These are phyloP conservation scores for Coniella lustricola DNA, from an alignment of 2,329 filamentous ascomycete genomes.

Conservation along the genomic window DNA sequence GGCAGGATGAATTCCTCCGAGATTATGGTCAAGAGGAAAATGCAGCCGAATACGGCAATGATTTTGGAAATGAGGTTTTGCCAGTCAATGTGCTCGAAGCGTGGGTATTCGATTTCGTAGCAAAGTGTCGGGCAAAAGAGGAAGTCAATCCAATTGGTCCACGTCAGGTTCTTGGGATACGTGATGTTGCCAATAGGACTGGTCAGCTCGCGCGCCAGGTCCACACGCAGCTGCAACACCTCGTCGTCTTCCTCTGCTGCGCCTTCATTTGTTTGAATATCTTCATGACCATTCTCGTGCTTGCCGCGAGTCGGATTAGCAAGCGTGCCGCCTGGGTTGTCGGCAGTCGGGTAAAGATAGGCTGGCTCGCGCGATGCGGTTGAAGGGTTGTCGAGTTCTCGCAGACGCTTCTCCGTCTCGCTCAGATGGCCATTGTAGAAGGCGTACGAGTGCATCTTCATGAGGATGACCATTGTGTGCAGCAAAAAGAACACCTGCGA, in stretches of 20 bases:
- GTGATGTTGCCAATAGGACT: slow-evolving; percentile 84
- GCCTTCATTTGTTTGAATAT: too few species aligned
- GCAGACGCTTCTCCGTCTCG: slow-evolving; percentile 75
- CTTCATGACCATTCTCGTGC: slow-evolving; percentile 3
- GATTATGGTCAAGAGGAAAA: slow-evolving; percentile 85
- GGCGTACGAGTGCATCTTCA: slow-evolving; percentile 99
- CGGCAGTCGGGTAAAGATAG: slow-evolving; percentile 66
- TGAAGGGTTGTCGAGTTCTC: slow-evolving; percentile 70
- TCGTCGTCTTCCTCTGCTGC: slow-evolving; percentile 34
- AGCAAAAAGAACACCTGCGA: slow-evolving; percentile 91
- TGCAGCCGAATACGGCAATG: slow-evolving; percentile 87
- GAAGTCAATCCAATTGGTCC: slow-evolving; percentile 77
- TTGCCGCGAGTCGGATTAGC: slow-evolving; percentile 21
- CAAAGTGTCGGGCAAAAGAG: slow-evolving; percentile 90
- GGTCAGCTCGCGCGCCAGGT: slow-evolving; percentile 83
- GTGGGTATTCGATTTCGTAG: slow-evolving; percentile 95
- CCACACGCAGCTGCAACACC: slow-evolving; percentile 68
- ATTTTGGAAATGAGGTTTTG: slow-evolving; percentile 77
- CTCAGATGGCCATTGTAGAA: slow-evolving; percentile 97
- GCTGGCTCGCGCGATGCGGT: slow-evolving; percentile 61
- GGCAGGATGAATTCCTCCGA: slow-evolving; percentile 95
- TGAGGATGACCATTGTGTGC: slow-evolving; percentile 83
- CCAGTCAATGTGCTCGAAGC: slow-evolving; percentile 69
- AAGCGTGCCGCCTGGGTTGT: slow-evolving; percentile 41
- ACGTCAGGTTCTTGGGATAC: slow-evolving; percentile 82